These are phyloP conservation scores for Begonia loranthoides DNA, from an alignment of 306 rosid genomes.

Conservation along the genomic window DNA sequence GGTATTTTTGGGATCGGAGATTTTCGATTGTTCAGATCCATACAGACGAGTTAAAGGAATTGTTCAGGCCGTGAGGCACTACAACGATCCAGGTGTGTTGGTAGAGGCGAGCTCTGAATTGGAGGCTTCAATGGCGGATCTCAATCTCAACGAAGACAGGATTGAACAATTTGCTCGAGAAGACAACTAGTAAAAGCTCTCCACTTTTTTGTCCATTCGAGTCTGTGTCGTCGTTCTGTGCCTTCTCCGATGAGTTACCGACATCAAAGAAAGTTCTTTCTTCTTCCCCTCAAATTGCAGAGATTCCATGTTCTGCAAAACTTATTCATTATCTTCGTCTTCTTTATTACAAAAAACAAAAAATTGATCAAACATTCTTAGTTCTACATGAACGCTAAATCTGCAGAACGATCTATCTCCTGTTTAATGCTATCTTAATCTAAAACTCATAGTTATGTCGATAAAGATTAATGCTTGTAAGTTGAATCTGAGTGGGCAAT, in stretches of 20 bases:
- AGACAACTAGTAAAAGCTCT: constrained; percentile 9
- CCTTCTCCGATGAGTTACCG: background rate
- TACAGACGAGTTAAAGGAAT: constrained; percentile 45
- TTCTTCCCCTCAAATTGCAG: no score
- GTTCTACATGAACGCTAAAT: no score
- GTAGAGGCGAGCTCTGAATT: constrained; percentile 37
- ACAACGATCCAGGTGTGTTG: constrained; percentile 47
- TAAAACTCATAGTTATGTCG: no score
- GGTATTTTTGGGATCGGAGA: constrained; percentile 41
- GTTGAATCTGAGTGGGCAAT: background rate
- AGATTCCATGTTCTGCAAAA: no score
- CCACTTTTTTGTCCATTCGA: background rate
- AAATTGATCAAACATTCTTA: no score
- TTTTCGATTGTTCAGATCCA: constrained; percentile 37
- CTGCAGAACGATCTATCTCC: no score
- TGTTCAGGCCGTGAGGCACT: constrained; percentile 42
- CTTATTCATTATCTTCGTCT: no score
- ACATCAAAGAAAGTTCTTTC: no score
- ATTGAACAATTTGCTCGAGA: constrained; percentile 21
- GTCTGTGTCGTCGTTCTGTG: background rate
- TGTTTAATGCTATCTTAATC: no score
- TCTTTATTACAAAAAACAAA: no score
- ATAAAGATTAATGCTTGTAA: no score
- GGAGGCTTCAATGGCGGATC: constrained; percentile 19
- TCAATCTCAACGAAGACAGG: constrained; percentile 34